Base-by-base conservation (phyloP, 176 grass and related monocot genomes). In the Chrysopogon serrulatus region DNA sequence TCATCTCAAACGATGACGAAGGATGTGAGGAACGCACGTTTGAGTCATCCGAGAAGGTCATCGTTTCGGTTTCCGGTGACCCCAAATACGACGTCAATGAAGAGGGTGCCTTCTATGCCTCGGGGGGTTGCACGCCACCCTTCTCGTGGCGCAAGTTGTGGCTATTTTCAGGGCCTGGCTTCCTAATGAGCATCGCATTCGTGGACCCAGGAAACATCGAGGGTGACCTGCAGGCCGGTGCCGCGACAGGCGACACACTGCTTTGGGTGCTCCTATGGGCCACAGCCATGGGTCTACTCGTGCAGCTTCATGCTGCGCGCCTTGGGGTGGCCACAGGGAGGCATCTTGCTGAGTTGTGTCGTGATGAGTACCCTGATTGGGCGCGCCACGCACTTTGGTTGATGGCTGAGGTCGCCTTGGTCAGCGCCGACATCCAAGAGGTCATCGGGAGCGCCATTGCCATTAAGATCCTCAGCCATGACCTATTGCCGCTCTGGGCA, bases 181-280 rank as follows among this genome's bases (percentile, higher is more conserved):
- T 92, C 82, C 71, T 98, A 35, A 95, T 93, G 96, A 95, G 96
- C 87, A 98, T 95, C 51, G 96, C 93, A 12, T 98, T 98, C 90
- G 57, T 98, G 43, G 93, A 95, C 88, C 96, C 91, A 32, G 89
- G 95, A 10, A 95, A 98, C 90, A 63, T 98, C 23, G 96, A 98
- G 82, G 96, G 96, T 33, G 93, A 98, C 71, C 89, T 95, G 14
- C 93, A 95, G 85, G 90, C 93, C 0, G 93, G 96, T n/a, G 92
- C 96, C n/a, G 87, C 90, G 17, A 87, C 93, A 0, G 91, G 92
- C 43, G 79, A 85, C 89, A 88, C 87, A 30, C 78, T 95, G 32
- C 87, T 93, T 39, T 98, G 92, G 96, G 41, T 98, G 68, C 91
- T 98, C 8, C 35, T 98, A 18, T 95, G 91, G 93, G 93, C 93